These are phyloP conservation scores for Paramecium caudatum DNA, from an alignment of 73 alveolate species.

Conservation along the genomic window DNA sequence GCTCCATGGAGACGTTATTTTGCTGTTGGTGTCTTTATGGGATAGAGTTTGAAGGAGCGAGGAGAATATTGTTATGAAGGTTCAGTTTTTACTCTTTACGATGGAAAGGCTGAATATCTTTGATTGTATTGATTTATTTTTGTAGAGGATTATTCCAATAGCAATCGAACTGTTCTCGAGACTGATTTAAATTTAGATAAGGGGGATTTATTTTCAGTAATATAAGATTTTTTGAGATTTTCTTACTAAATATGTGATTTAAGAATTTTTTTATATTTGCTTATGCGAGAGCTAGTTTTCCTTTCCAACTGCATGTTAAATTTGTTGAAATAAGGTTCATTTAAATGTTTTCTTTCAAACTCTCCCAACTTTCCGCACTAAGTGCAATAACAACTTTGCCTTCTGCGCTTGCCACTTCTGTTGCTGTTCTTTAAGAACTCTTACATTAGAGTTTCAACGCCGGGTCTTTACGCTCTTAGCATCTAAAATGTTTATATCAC, in stretches of 20 bases:
- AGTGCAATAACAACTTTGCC: conserved; percentile 13
- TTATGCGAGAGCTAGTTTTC: not conserved
- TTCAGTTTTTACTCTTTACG: conserved; percentile 32
- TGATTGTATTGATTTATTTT: not conserved
- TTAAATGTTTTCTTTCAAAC: not conserved
- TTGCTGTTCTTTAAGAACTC: not conserved
- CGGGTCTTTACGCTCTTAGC: not conserved
- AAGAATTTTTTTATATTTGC: not conserved
- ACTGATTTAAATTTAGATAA: conserved; percentile 14
- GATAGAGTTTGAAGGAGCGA: conserved; percentile 33
- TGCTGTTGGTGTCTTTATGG: not conserved
- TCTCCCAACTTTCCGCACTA: conserved; percentile 24
- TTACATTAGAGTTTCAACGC: not conserved
- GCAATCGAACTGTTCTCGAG: conserved; percentile 32
- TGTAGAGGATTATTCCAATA: not conserved
- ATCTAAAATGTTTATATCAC: conserved; percentile 1
- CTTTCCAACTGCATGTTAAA: not conserved
- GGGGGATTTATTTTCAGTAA: conserved; percentile 18
- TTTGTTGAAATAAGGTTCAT: conserved; percentile 32
- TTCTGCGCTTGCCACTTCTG: not conserved
- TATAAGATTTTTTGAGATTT: not conserved
- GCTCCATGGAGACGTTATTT: not conserved
- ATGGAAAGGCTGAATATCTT: conserved; percentile 50
- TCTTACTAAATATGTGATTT: conserved; percentile 24
- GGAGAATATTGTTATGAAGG: conserved; percentile 28